phyloP scores from a whole-genome alignment of 2,329 filamentous ascomycete genomes.

The Aspergillus puulaauensis region DNA sequence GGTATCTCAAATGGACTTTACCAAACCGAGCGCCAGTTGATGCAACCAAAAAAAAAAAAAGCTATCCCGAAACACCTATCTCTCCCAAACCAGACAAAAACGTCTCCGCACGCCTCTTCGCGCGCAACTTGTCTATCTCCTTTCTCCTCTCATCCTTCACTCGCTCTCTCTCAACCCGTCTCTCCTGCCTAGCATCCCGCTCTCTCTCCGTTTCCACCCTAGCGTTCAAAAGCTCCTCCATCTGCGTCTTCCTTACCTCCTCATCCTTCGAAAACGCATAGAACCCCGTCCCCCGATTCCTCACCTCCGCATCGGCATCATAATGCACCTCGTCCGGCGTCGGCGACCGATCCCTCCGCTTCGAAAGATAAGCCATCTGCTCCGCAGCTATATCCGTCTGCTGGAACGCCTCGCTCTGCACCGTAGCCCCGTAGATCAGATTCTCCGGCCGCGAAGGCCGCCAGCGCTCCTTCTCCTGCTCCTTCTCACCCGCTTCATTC shows the following conservation, averaged over 20 bases:
- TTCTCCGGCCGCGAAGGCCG: slow-evolving; percentile 59
- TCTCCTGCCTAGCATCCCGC: slow-evolving; percentile 56
- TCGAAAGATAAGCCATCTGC: slow-evolving; percentile 76
- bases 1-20: slow-evolving; percentile 10
- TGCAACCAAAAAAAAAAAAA: background rate
- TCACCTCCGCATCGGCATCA: slow-evolving; percentile 77
- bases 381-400: slow-evolving; percentile 63
- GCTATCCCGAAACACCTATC: slow-evolving; percentile 24
- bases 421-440: slow-evolving; percentile 80
- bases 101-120: slow-evolving; percentile 68
- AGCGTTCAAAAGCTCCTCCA: slow-evolving; percentile 69
- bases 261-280: slow-evolving; percentile 83
- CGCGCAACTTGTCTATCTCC: slow-evolving; percentile 52
- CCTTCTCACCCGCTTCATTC: slow-evolving; percentile 4
- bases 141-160: slow-evolving; percentile 61
- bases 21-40: background rate
- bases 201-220: slow-evolving; percentile 67
- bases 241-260: slow-evolving; percentile 66
- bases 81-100: slow-evolving; percentile 63
- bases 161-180: slow-evolving; percentile 57
- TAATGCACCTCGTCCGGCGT: slow-evolving; percentile 83
- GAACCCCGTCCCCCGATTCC: slow-evolving; percentile 87
- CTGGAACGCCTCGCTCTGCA: slow-evolving; percentile 81
- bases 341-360: slow-evolving; percentile 72
- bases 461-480: slow-evolving; percentile 26